phyloP scores from a whole-genome alignment of 164 flowering plant genomes.

The Vitis cinerea region DNA sequence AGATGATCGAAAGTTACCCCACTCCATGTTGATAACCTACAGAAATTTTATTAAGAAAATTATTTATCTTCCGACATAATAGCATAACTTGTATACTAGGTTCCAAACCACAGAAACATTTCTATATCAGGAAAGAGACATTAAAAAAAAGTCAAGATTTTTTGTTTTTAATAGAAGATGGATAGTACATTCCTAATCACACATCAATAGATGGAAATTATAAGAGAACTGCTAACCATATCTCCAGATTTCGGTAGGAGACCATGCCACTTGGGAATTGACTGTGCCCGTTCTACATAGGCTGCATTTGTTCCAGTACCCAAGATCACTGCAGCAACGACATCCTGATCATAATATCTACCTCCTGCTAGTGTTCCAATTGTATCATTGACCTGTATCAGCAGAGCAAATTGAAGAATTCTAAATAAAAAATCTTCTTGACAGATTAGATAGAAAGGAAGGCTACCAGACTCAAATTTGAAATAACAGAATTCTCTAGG shows the following conservation, averaged over 20 bases:
- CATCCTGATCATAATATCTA: conserved; percentile 64
- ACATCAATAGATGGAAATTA: not conserved
- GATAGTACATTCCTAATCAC: too few relatives aligned
- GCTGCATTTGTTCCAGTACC: conserved; percentile 99
- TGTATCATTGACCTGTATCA: conserved; percentile 87
- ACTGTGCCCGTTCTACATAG: conserved; percentile 88
- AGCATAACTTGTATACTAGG: too few relatives aligned
- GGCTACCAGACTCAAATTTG: not conserved
- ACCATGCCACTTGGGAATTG: conserved; percentile 98
- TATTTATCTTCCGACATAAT: too few relatives aligned
- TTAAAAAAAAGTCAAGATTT: not conserved
- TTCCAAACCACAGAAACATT: too few relatives aligned
- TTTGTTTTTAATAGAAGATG: too few relatives aligned
- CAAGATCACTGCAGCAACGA: conserved; percentile 83
- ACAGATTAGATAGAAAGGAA: not conserved
- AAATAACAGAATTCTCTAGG: not conserved
- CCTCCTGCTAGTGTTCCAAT: conserved; percentile 98
- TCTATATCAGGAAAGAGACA: not conserved
- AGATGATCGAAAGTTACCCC: conserved; percentile 94
- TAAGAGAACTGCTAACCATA: conserved; percentile 53
- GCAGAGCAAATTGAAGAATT: not conserved
- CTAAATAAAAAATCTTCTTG: not conserved
- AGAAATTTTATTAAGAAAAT: not conserved
- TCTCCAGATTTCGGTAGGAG: conserved; percentile 86
- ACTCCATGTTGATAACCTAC: conserved; percentile 97